Conservation (phyloP, 116 monocot genomes). For the Phalaenopsis hybrid region DNA sequence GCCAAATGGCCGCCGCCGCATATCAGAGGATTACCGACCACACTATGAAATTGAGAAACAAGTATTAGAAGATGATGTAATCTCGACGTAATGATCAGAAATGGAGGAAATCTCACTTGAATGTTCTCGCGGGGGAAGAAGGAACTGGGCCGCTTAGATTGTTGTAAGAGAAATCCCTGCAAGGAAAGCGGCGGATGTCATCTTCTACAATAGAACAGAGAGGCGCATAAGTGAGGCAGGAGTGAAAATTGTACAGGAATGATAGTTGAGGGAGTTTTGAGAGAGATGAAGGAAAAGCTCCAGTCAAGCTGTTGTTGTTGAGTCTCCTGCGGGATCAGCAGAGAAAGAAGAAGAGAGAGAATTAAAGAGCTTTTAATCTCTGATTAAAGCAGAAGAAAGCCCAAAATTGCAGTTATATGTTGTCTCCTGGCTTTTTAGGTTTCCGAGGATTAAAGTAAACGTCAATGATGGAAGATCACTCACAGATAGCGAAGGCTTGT, state of each 20-base stretch:
- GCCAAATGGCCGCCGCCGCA: slow-evolving; percentile 44
- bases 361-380: slow-evolving; percentile 5
- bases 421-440: slow-evolving; percentile 1
- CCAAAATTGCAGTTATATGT: slow-evolving; percentile 1
- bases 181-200: neutral
- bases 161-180: slow-evolving; percentile 91
- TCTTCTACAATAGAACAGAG: slow-evolving; percentile 30
- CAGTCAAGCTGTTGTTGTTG: slow-evolving; percentile 93
- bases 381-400: slow-evolving; percentile 8
- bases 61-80: neutral
- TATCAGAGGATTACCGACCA: slow-evolving; percentile 83
- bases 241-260: slow-evolving; percentile 71
- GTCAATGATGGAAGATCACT: slow-evolving; percentile 13
- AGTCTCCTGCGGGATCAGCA: slow-evolving; percentile 53
- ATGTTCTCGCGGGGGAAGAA: slow-evolving; percentile 67
- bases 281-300: slow-evolving; percentile 58
- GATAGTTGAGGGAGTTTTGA: slow-evolving; percentile 72
- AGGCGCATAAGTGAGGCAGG: slow-evolving; percentile 60
- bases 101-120: slow-evolving; percentile 55
- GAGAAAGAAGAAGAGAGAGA: slow-evolving; percentile 6
- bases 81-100: slow-evolving; percentile 1
- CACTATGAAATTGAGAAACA: slow-evolving; percentile 22
- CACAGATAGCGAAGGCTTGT: slow-evolving; percentile 75
- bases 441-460: neutral
- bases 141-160: slow-evolving; percentile 88